Conservation (phyloP, 1,139 yeast species). For the Magnusiomyces magnusii region DNA sequence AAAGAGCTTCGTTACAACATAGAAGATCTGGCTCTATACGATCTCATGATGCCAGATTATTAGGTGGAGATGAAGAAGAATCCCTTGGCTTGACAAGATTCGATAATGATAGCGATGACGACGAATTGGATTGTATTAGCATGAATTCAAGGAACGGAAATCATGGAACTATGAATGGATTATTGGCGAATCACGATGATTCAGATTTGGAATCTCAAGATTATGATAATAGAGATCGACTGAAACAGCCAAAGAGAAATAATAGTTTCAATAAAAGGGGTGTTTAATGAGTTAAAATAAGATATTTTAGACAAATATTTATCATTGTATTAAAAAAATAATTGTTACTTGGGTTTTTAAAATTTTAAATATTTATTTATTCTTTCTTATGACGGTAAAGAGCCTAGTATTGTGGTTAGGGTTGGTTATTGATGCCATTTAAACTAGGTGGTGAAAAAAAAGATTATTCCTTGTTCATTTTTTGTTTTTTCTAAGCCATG, state of each 20-base stretch:
- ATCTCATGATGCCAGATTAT: conserved; percentile 27
- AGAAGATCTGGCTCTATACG: conserved; percentile 30
- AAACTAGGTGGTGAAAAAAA: no score
- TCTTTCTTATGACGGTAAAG: no score
- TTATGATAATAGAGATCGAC: conserved; percentile 1
- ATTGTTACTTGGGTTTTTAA: no score
- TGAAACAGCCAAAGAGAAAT: not conserved
- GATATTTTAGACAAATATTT: no score
- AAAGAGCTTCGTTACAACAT: conserved; percentile 36
- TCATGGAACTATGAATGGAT: not conserved
- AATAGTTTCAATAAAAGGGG: not conserved
- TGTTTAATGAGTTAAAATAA: not conserved
- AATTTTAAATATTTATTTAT: no score
- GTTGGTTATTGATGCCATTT: no score
- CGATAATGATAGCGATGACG: conserved; percentile 22
- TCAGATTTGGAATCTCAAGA: conserved; percentile 2
- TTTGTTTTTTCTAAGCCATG: no score
- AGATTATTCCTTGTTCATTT: no score
- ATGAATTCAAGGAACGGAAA: not conserved
- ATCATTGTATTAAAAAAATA: no score
- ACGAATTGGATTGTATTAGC: no score
- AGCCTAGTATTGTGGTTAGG: no score
- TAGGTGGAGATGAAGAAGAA: conserved; percentile 30
- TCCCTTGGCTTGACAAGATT: conserved; percentile 30
- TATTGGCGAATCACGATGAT: not conserved